Evolutionary conservation across 495 filamentous ascomycete species (phyloP).

Genomic region (Aspergillus heteromorphus): DNA sequence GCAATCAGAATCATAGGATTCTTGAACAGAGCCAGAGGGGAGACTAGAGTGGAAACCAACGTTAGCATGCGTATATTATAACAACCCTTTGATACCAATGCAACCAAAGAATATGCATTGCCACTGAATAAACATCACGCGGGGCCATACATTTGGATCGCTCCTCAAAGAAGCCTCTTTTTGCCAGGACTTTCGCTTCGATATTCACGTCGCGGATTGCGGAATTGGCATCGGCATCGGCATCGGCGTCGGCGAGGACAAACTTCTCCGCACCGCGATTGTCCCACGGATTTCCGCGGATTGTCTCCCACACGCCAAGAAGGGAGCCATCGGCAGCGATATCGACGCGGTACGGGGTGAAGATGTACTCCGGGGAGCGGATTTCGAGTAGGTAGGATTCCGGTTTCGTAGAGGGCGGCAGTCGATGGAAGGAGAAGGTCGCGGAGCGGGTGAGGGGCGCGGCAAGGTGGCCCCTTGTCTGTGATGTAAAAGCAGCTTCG

Average conservation of each 20-base stretch:
- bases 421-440: conserved; percentile 66
- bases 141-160: conserved; percentile 69
- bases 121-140: no score
- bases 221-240: neutral
- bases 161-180: conserved; percentile 69
- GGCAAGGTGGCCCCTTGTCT: conserved; percentile 39
- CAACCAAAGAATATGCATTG: neutral
- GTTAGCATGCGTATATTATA: neutral
- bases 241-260: conserved; percentile 12
- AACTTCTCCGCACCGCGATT: conserved; percentile 66
- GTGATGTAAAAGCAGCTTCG: conserved; percentile 4
- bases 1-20: conserved; percentile 95
- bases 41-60: conserved; percentile 28
- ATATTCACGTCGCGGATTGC: conserved; percentile 36
- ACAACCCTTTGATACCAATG: neutral
- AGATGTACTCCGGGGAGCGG: conserved; percentile 64
- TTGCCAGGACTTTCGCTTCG: conserved; percentile 54
- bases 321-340: conserved; percentile 46
- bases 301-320: conserved; percentile 73
- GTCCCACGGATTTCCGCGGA: conserved; percentile 79
- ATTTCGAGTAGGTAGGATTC: conserved; percentile 79
- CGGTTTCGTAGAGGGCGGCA: conserved; percentile 18
- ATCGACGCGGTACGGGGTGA: conserved; percentile 72
- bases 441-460: conserved; percentile 61
- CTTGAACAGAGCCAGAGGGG: conserved; percentile 68